Evolutionary conservation across 164 flowering plant species (phyloP).

Genomic region (Sedum album): DNA sequence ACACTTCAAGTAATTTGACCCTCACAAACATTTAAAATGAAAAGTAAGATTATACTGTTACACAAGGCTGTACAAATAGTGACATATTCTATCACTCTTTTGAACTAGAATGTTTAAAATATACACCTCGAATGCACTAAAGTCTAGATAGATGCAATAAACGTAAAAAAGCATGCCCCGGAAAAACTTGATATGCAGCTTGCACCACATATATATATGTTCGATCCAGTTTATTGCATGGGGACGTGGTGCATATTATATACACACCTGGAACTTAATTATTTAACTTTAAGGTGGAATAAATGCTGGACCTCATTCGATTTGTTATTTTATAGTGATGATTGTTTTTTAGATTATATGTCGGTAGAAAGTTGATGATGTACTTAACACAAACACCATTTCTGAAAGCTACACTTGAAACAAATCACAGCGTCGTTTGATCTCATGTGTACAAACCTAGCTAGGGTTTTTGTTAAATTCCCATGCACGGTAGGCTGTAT

Average conservation of each 20-base stretch:
- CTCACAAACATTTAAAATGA: neutral
- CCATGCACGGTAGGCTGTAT: neutral
- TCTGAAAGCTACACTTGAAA: too few relatives aligned
- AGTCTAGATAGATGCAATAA: neutral
- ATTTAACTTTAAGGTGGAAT: neutral
- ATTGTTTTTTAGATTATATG: neutral
- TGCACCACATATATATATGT: conserved; percentile 1
- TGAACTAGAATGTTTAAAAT: too few relatives aligned
- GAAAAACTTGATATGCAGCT: neutral
- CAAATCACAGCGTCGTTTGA: too few relatives aligned
- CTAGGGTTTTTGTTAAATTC: too few relatives aligned
- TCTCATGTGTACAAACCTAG: too few relatives aligned
- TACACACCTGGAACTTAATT: neutral
- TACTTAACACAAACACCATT: neutral
- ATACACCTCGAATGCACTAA: neutral
- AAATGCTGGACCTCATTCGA: neutral
- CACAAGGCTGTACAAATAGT: neutral
- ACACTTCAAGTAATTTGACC: too few relatives aligned
- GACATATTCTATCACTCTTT: too few relatives aligned
- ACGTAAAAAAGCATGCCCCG: neutral
- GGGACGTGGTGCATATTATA: neutral
- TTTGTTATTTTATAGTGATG: neutral
- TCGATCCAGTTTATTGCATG: neutral
- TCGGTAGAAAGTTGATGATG: neutral
- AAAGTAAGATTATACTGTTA: too few relatives aligned